A percentile compares a stretch with the other conserved stretches of the same genome.
Conservation (phyloP, 331 rosid species). For the Quercus tomentella region DNA sequence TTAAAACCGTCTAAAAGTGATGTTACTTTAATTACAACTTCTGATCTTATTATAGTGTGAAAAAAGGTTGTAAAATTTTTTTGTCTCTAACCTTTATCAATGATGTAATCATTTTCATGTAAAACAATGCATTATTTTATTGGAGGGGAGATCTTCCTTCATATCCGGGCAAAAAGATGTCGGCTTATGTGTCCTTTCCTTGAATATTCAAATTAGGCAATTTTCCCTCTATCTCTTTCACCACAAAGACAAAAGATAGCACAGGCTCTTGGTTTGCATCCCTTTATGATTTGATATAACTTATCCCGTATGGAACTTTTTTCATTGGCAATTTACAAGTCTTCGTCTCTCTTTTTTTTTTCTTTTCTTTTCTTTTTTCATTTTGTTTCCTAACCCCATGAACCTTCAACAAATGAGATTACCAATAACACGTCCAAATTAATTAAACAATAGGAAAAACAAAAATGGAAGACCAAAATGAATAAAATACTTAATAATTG, state of each 20-base stretch:
- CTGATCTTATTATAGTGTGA: no score
- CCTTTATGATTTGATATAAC: constrained; percentile 19
- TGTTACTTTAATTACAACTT: no score
- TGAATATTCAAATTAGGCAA: constrained; percentile 28
- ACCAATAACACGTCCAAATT: not conserved
- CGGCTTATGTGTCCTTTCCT: constrained; percentile 15
- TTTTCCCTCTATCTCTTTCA: constrained; percentile 28
- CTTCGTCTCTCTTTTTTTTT: not conserved
- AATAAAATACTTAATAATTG: not conserved
- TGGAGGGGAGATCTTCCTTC: constrained; percentile 9
- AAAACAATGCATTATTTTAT: not conserved
- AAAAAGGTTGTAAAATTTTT: no score
- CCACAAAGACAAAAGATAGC: constrained; percentile 27
- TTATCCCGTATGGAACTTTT: constrained; percentile 11
- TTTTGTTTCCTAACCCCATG: not conserved
- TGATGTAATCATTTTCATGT: no score
- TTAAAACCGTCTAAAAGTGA: no score
- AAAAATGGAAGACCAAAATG: not conserved
- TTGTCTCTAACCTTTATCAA: no score
- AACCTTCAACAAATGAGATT: not conserved
- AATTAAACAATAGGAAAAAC: not conserved
- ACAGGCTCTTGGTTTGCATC: constrained; percentile 24
- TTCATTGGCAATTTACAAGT: not conserved
- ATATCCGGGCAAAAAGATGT: constrained; percentile 12
- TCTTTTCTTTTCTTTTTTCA: not conserved